Conservation (phyloP, 495 filamentous ascomycete species). For the Penicillium mononematosum region DNA sequence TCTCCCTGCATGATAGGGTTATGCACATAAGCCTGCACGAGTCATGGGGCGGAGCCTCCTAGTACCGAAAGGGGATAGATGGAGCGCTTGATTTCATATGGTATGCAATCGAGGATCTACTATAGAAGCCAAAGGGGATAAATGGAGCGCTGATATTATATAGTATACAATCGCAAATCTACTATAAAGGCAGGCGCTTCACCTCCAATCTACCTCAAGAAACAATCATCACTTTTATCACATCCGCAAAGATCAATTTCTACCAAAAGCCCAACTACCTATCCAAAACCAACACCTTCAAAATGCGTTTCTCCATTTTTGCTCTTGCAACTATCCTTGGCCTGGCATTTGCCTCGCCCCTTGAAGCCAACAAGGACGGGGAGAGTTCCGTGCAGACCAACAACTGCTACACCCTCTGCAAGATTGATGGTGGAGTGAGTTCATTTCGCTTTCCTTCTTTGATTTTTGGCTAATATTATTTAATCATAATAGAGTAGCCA, state of each 20-base stretch:
- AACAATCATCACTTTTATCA: not conserved
- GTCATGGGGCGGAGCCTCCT: not conserved
- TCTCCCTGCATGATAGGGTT: not conserved
- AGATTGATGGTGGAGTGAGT: conserved; percentile 3
- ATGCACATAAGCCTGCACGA: not conserved
- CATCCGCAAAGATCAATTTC: not conserved
- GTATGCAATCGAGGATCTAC: not conserved
- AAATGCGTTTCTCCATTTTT: not conserved
- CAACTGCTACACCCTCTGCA: conserved; percentile 4
- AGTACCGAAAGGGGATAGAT: not conserved
- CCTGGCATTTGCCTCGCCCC: not conserved
- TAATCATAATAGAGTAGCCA: too few relatives aligned
- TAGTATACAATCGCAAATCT: not conserved
- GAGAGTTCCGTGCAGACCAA: not conserved
- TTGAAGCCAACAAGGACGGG: not conserved
- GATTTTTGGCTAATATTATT: not conserved
- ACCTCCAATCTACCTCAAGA: too few relatives aligned
- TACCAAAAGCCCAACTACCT: not conserved
- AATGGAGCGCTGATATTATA: not conserved
- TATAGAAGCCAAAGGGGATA: not conserved
- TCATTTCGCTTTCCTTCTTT: not conserved
- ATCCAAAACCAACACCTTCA: not conserved
- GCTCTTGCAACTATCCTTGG: not conserved
- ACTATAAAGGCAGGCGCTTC: not conserved
- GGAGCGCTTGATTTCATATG: not conserved